Evolutionary conservation across 2,329 filamentous ascomycete species (phyloP).

Genomic region (Pseudohalonectria lignicola): DNA sequence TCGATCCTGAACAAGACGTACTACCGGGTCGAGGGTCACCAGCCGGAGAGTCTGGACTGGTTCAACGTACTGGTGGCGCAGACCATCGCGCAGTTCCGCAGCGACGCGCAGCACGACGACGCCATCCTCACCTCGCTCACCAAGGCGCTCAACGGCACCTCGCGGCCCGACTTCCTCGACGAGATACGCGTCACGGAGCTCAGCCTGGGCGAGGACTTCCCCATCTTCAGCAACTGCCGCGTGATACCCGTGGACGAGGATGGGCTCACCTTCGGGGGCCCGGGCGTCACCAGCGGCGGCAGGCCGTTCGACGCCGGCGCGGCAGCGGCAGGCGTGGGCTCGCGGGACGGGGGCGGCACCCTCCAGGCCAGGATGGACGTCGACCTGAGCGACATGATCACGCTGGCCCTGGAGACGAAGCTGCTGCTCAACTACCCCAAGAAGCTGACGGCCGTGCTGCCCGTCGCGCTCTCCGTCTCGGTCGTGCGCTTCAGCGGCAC

Average conservation of each 20-base stretch:
- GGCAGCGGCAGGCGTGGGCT: constrained; percentile 20
- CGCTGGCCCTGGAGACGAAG: constrained; percentile 87
- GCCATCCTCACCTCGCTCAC: constrained; percentile 79
- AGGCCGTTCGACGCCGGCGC: constrained; percentile 40
- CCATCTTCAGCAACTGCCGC: constrained; percentile 96
- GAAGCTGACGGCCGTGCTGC: constrained; percentile 75
- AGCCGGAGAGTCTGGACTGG: constrained; percentile 95
- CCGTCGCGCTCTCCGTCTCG: constrained; percentile 82
- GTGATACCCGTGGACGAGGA: constrained; percentile 86
- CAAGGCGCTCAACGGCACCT: constrained; percentile 74
- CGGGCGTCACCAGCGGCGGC: constrained; percentile 18
- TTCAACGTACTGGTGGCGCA: constrained; percentile 97
- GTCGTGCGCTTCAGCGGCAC: constrained; percentile 94
- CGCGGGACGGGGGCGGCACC: constrained; percentile 50
- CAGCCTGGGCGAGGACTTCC: constrained; percentile 90
- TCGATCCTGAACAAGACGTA: constrained; percentile 95
- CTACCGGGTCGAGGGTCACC: constrained; percentile 91
- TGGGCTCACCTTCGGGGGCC: constrained; percentile 41
- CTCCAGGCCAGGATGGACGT: constrained; percentile 96
- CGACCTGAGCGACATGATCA: constrained; percentile 91
- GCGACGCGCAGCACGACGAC: constrained; percentile 84
- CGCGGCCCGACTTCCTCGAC: constrained; percentile 83
- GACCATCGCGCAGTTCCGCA: constrained; percentile 89
- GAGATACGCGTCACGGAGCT: constrained; percentile 92
- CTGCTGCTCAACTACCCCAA: constrained; percentile 91